These are phyloP conservation scores for Wickerhamomyces sp. DNA, from an alignment of 1,139 yeast species.

Conservation along the genomic window DNA sequence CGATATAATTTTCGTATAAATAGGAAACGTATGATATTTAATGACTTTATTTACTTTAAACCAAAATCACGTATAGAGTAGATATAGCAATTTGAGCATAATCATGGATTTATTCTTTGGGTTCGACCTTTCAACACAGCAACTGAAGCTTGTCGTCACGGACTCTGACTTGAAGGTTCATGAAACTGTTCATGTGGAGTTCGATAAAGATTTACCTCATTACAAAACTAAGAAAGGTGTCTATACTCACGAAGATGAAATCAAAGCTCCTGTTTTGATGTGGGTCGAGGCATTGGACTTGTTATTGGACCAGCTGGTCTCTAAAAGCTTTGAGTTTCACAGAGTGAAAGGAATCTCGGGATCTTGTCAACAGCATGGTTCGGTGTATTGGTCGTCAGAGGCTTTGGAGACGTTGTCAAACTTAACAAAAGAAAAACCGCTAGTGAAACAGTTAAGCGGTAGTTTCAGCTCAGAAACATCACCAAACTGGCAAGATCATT, in stretches of 20 bases:
- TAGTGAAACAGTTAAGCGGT: slow-evolving; percentile 43
- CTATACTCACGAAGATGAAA: slow-evolving; percentile 43
- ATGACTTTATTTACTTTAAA: too few species aligned
- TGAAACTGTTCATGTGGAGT: slow-evolving; percentile 61
- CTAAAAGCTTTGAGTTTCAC: slow-evolving; percentile 50
- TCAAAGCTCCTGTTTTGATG: slow-evolving; percentile 78
- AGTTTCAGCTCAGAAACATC: slow-evolving; percentile 64
- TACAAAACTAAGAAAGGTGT: slow-evolving; percentile 75
- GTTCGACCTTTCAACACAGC: slow-evolving; percentile 87
- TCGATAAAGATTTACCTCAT: slow-evolving; percentile 57
- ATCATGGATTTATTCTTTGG: slow-evolving; percentile 42
- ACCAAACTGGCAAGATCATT: slow-evolving; percentile 95
- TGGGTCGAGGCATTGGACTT: slow-evolving; percentile 84
- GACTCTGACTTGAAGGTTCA: slow-evolving; percentile 49
- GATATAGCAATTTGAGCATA: too few species aligned
- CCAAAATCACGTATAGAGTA: too few species aligned
- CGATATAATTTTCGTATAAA: too few species aligned
- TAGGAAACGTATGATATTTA: too few species aligned
- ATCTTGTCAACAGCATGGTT: slow-evolving; percentile 91
- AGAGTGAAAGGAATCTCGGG: slow-evolving; percentile 73
- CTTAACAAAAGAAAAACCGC: slow-evolving; percentile 27
- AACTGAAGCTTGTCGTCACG: slow-evolving; percentile 70
- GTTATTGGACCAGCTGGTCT: slow-evolving; percentile 51
- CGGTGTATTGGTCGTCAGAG: slow-evolving; percentile 67
- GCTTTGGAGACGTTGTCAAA: slow-evolving; percentile 39